Percentiles rank a stretch among this genome's conserved stretches.
Evolutionary conservation across 1,139 yeast species (phyloP).

Genomic region (Wickerhamiella infanticola): DNA sequence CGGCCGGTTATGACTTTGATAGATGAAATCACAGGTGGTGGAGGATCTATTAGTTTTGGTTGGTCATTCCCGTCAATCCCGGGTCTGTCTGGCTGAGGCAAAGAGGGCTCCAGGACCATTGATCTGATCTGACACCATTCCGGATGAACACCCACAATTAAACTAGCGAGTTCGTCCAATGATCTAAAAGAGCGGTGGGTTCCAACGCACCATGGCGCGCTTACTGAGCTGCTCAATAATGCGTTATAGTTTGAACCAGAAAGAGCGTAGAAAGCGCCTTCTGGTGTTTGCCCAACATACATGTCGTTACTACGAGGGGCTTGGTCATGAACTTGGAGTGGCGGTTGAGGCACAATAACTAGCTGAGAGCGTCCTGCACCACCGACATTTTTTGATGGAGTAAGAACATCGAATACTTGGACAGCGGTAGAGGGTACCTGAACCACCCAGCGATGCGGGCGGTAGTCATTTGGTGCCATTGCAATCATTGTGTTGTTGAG

Average conservation of each 20-base stretch:
- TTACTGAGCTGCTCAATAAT: slow-evolving; percentile 63
- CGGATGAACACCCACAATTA: slow-evolving; percentile 14
- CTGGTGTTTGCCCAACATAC: slow-evolving; percentile 49
- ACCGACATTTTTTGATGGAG: slow-evolving; percentile 10
- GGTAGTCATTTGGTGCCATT: slow-evolving; percentile 47
- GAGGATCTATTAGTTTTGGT: not conserved
- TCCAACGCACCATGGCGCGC: slow-evolving; percentile 22
- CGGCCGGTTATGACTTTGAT: slow-evolving; percentile 16
- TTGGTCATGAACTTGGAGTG: slow-evolving; percentile 10
- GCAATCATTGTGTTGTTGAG: slow-evolving; percentile 39
- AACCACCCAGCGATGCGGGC: slow-evolving; percentile 61
- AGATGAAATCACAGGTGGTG: not conserved
- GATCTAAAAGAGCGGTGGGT: slow-evolving; percentile 2
- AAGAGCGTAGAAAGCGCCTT: slow-evolving; percentile 77
- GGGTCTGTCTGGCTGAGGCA: not conserved
- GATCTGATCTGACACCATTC: slow-evolving; percentile 11
- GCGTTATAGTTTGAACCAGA: slow-evolving; percentile 67
- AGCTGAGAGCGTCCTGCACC: slow-evolving; percentile 15
- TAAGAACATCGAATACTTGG: slow-evolving; percentile 56
- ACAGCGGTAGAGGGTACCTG: slow-evolving; percentile 49
- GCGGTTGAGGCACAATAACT: slow-evolving; percentile 27
- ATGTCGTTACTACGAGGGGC: slow-evolving; percentile 17
- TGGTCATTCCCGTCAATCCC: not conserved
- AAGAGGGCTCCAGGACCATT: not conserved
- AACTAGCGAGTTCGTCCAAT: slow-evolving; percentile 3